These are phyloP conservation scores for Coemansia erecta DNA, from an alignment of 192 early-diverging fungal genomes.

Conservation along the genomic window DNA sequence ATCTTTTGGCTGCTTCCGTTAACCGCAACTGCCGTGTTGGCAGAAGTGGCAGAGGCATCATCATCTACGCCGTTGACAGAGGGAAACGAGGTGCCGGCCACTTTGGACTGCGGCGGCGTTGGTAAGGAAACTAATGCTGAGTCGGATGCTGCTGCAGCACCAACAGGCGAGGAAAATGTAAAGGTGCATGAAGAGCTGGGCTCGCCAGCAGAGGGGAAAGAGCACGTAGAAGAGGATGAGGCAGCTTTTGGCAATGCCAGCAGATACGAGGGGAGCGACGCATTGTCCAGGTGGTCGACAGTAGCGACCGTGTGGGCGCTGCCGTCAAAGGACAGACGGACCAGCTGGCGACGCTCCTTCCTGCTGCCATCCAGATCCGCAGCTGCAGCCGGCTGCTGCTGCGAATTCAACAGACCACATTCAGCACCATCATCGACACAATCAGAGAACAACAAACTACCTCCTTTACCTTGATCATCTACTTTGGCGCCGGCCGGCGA, in stretches of 20 bases:
- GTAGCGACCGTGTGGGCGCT: conserved; percentile 21
- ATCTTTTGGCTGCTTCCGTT: neutral
- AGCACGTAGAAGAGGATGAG: neutral
- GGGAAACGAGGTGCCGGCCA: neutral
- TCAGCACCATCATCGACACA: conserved; percentile 18
- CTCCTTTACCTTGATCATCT: conserved; percentile 34
- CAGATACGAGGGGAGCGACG: conserved; percentile 19
- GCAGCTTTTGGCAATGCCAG: conserved; percentile 15
- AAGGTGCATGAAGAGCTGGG: neutral
- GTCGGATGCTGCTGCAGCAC: neutral
- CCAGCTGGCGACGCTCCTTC: conserved; percentile 18
- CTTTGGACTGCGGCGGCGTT: neutral
- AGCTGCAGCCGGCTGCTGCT: neutral
- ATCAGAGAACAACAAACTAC: conserved; percentile 23
- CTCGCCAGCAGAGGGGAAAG: neutral
- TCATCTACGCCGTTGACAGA: neutral
- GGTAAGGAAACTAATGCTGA: neutral
- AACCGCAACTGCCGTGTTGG: neutral
- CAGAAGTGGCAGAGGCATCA: neutral
- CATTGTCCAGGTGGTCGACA: conserved; percentile 9
- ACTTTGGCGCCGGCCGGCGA: neutral
- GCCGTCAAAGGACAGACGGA: conserved; percentile 31
- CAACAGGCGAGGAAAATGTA: neutral
- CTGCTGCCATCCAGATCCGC: neutral
- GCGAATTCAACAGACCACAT: neutral